A percentile compares a stretch with the other conserved stretches of the same genome.
Evolutionary conservation across 768 basidiomycete species (phyloP).

Genomic region (Xerocomellus amylosporus): DNA sequence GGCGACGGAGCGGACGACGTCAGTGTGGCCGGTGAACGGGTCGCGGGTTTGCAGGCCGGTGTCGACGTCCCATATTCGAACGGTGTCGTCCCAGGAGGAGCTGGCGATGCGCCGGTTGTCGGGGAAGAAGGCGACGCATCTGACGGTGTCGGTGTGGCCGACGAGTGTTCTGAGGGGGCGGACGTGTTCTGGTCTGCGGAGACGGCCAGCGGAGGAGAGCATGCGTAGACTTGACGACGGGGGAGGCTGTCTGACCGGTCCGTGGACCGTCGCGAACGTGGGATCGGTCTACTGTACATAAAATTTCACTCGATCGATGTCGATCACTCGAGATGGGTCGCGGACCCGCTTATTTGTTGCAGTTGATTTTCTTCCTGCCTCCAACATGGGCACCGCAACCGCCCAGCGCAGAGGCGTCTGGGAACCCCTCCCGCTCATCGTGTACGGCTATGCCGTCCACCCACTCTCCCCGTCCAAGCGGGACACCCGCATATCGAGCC

Average conservation of each 20-base stretch:
- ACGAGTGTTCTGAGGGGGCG: slow-evolving; percentile 31
- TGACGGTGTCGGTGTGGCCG: slow-evolving; percentile 29
- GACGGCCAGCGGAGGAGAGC: slow-evolving; percentile 23
- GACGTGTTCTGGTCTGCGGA: slow-evolving; percentile 24
- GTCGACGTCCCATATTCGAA: slow-evolving; percentile 29
- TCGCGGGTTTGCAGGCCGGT: slow-evolving; percentile 12
- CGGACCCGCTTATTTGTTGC: not conserved
- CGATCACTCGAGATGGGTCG: too few relatives aligned
- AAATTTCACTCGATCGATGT: too few relatives aligned
- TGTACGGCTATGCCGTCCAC: slow-evolving; percentile 91
- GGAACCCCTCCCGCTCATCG: slow-evolving; percentile 68
- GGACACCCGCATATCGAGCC: slow-evolving; percentile 59
- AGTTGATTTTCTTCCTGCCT: not conserved
- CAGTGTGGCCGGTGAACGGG: slow-evolving; percentile 27
- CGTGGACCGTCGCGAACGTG: not conserved
- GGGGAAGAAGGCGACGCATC: slow-evolving; percentile 29
- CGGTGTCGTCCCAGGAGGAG: slow-evolving; percentile 26
- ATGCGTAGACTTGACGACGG: slow-evolving; percentile 5
- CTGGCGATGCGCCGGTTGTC: slow-evolving; percentile 25
- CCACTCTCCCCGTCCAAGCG: slow-evolving; percentile 75
- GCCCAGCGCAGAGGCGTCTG: slow-evolving; percentile 45
- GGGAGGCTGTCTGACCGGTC: not conserved
- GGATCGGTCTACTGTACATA: not conserved
- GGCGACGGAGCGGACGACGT: slow-evolving; percentile 29
- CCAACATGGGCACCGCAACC: slow-evolving; percentile 17